These are phyloP conservation scores for Sporothrix protearum DNA, from an alignment of 2,329 filamentous ascomycete species.

Conservation along the genomic window DNA sequence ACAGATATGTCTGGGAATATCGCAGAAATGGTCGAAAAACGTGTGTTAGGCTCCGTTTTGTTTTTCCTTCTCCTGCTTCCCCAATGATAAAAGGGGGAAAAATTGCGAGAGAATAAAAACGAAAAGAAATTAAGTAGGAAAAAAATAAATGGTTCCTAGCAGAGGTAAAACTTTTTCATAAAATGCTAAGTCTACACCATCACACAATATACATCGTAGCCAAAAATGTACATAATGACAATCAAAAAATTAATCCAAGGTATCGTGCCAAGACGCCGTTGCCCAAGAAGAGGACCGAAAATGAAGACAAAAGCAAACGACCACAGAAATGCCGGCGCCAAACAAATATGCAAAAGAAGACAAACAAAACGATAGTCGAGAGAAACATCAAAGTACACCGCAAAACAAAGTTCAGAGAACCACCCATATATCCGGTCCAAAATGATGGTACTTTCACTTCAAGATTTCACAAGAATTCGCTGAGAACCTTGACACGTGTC, in stretches of 20 bases:
- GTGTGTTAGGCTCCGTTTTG: too few relatives aligned
- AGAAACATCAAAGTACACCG: neutral
- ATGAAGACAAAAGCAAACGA: neutral
- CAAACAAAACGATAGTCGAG: neutral
- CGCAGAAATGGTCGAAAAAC: too few relatives aligned
- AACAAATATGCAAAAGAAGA: neutral
- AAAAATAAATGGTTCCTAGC: too few relatives aligned
- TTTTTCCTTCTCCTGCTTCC: too few relatives aligned
- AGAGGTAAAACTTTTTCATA: too few relatives aligned
- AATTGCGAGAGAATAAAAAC: too few relatives aligned
- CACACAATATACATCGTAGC: too few relatives aligned
- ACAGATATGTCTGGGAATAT: too few relatives aligned
- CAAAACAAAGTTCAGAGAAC: neutral
- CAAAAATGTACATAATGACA: neutral
- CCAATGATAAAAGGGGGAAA: too few relatives aligned
- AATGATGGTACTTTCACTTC: neutral
- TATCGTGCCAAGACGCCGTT: neutral
- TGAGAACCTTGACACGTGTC: constrained; percentile 57
- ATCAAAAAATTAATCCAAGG: constrained; percentile 10
- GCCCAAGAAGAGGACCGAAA: neutral
- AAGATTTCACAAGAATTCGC: constrained; percentile 44
- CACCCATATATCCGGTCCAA: neutral
- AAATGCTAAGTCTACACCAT: too few relatives aligned
- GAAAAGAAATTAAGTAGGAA: too few relatives aligned
- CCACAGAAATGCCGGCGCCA: neutral